These are phyloP conservation scores for Phytopythium chamaehyphon DNA, from an alignment of 352 stramenopile genomes.

Conservation along the genomic window DNA sequence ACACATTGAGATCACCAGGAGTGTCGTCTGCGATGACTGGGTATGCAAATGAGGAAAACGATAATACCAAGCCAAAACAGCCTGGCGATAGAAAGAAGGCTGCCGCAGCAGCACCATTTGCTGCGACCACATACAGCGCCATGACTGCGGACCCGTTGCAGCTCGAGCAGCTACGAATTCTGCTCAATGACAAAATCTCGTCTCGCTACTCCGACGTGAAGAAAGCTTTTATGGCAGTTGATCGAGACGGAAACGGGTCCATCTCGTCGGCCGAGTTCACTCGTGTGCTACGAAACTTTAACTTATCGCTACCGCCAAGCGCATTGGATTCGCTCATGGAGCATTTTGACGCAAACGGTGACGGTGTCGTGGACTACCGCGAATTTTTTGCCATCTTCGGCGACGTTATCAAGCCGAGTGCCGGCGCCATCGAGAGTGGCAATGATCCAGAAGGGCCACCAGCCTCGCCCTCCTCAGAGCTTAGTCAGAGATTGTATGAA, in stretches of 20 bases:
- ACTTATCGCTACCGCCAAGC: conserved; percentile 33
- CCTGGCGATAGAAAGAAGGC: neutral
- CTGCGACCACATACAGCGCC: neutral
- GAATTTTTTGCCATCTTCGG: conserved; percentile 65
- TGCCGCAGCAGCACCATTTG: neutral
- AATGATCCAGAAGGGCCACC: neutral
- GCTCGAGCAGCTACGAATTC: conserved; percentile 62
- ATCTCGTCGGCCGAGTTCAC: conserved; percentile 43
- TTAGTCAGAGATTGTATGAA: conserved; percentile 37
- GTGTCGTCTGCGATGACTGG: conserved; percentile 29
- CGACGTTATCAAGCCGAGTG: conserved; percentile 36
- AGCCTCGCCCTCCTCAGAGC: neutral
- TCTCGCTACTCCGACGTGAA: conserved; percentile 36
- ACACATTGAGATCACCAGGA: conserved; percentile 50
- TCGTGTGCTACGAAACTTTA: conserved; percentile 44
- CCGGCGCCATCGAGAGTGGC: neutral
- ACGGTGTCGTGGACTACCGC: conserved; percentile 47
- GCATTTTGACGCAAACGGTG: conserved; percentile 30
- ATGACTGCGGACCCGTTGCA: conserved; percentile 24
- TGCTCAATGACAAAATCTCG: conserved; percentile 51
- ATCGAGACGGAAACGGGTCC: conserved; percentile 35
- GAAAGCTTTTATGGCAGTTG: conserved; percentile 41
- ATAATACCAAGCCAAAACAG: conserved; percentile 8
- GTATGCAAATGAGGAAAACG: conserved; percentile 6
- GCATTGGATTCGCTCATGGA: conserved; percentile 32